Evolutionary conservation across 805 yeast species (phyloP).

Genomic region (Saccharomycopsis babjevae): DNA sequence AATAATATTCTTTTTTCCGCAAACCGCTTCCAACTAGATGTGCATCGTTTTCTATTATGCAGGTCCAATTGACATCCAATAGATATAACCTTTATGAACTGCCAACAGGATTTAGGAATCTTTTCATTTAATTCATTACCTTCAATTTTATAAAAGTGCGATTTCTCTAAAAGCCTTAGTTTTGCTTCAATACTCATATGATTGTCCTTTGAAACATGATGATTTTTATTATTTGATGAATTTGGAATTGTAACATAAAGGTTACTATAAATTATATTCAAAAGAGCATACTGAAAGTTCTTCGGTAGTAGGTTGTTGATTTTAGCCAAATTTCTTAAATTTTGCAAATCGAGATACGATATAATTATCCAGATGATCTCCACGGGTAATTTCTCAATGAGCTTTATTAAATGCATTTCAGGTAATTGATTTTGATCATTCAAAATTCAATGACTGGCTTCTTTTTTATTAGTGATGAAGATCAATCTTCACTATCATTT

Average conservation of each 20-base stretch:
- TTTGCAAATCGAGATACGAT: neutral
- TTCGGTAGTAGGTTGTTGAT: neutral
- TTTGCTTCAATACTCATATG: neutral
- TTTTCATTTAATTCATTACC: neutral
- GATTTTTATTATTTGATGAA: neutral
- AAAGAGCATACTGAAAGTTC: neutral
- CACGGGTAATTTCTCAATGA: neutral
- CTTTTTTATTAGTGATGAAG: neutral
- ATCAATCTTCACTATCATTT: too few relatives aligned
- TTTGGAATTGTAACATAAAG: neutral
- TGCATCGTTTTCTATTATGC: neutral
- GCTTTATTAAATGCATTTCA: neutral
- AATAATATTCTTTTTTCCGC: neutral
- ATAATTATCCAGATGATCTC: neutral
- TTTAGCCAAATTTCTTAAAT: neutral
- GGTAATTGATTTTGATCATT: neutral
- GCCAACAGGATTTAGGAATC: neutral
- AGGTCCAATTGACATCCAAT: neutral
- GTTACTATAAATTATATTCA: neutral
- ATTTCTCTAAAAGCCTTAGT: neutral
- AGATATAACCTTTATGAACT: neutral
- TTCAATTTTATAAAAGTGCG: neutral
- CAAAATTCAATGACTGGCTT: neutral
- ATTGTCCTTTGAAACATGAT: neutral
- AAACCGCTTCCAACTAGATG: neutral